phyloP scores from a whole-genome alignment of 352 stramenopile genomes.

The Phytophthora pini region DNA sequence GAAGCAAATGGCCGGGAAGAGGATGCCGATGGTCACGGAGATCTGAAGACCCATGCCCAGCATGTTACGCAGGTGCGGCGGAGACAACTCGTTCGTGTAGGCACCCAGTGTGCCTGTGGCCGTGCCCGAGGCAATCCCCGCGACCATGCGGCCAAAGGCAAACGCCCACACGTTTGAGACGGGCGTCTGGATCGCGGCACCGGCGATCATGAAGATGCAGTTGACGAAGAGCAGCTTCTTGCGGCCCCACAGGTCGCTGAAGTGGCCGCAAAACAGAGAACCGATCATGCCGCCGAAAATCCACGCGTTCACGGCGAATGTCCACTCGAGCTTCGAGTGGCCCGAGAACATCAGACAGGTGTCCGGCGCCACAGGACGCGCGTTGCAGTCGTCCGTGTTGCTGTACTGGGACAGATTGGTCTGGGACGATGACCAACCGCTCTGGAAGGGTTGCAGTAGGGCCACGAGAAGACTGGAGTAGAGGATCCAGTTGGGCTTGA shows the following conservation, averaged over 20 bases:
- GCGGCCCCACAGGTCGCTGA: conserved; percentile 9
- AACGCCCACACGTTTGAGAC: conserved; percentile 34
- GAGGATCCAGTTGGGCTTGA: conserved; percentile 26
- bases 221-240: conserved; percentile 24
- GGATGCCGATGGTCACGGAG: conserved; percentile 19
- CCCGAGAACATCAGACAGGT: conserved; percentile 23
- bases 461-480: conserved; percentile 32
- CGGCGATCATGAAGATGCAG: conserved; percentile 46
- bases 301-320: conserved; percentile 52
- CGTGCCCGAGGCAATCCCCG: conserved; percentile 41
- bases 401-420: conserved; percentile 64
- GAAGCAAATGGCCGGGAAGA: conserved; percentile 21
- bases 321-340: conserved; percentile 30
- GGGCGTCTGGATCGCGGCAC: conserved; percentile 36
- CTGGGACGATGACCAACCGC: conserved; percentile 60
- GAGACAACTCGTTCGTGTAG: conserved; percentile 25
- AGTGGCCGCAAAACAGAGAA: conserved; percentile 39
- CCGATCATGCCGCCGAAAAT: conserved; percentile 64
- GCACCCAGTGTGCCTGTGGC: conserved; percentile 21
- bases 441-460: conserved; percentile 57
- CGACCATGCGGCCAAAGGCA: conserved; percentile 39
- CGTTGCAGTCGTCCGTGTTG: conserved; percentile 47
- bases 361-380: conserved; percentile 15
- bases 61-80: conserved; percentile 13
- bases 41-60: conserved; percentile 22